These are phyloP conservation scores for Salpingoeca rosetta DNA, from an alignment of 78 protist species.

Conservation along the genomic window DNA sequence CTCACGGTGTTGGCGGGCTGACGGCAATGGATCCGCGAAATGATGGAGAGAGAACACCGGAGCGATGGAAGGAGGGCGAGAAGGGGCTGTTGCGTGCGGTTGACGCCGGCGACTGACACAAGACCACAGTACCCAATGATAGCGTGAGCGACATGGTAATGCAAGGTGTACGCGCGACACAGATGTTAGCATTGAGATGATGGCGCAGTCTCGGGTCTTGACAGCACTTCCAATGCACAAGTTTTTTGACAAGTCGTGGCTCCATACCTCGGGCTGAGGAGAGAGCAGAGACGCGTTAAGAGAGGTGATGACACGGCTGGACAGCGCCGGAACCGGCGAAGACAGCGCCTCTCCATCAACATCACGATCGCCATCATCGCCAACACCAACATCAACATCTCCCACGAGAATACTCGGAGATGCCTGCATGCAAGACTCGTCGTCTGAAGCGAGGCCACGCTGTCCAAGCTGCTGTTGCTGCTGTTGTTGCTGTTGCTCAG, in stretches of 20 bases:
- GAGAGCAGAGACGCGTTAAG: too few relatives aligned
- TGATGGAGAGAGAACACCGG: neutral
- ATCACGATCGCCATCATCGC: too few relatives aligned
- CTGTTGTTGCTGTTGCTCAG: too few relatives aligned
- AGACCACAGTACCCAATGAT: neutral
- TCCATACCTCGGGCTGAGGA: too few relatives aligned
- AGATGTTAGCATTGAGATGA: neutral
- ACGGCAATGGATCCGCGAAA: neutral
- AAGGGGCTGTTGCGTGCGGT: neutral
- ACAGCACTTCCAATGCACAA: neutral
- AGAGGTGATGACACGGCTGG: too few relatives aligned
- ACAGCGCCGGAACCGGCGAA: too few relatives aligned
- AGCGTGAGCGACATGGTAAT: neutral
- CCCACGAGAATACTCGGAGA: too few relatives aligned
- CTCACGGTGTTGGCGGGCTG: neutral
- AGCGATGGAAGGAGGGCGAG: neutral
- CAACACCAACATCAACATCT: too few relatives aligned
- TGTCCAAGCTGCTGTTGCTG: too few relatives aligned
- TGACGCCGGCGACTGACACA: neutral
- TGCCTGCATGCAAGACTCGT: too few relatives aligned
- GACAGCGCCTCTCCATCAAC: too few relatives aligned
- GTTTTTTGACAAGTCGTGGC: neutral
- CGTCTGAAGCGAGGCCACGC: too few relatives aligned
- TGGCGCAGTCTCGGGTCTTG: neutral
- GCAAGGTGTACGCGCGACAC: neutral